Evolutionary conservation across 2,329 filamentous ascomycete species (phyloP).

Genomic region (Arthrobotrys pseudoclavata): DNA sequence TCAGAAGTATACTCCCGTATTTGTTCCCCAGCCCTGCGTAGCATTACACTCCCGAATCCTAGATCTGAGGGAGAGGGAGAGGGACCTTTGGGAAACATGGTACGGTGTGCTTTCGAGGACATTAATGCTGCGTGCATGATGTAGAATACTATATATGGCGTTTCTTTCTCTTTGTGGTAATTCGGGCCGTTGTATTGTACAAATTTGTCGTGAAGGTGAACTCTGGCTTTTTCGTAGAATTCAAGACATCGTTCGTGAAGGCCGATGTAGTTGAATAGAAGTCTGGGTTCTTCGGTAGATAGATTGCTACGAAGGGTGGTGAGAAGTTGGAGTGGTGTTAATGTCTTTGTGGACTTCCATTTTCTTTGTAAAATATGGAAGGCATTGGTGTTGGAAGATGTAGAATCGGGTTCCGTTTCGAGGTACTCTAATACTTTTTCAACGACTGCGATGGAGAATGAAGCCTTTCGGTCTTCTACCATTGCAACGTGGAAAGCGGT

Average conservation of each 20-base stretch:
- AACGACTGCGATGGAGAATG: constrained; percentile 8
- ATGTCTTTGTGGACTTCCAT: constrained; percentile 6
- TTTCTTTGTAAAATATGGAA: constrained; percentile 9
- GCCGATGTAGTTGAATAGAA: constrained; percentile 31
- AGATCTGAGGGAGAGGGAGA: background rate
- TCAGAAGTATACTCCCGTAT: constrained; percentile 11
- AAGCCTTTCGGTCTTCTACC: background rate
- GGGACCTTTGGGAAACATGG: background rate
- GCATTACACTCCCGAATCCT: constrained; percentile 1
- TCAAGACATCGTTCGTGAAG: constrained; percentile 22
- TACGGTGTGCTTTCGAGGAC: background rate
- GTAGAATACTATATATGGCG: constrained; percentile 11
- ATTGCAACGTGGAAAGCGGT: constrained; percentile 3
- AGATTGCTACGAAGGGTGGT: constrained; percentile 4
- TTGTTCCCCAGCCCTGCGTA: background rate
- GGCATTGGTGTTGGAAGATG: background rate
- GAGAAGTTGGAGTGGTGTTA: constrained; percentile 24
- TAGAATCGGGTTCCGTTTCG: constrained; percentile 1
- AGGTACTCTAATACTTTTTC: constrained; percentile 23
- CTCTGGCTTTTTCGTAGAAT: constrained; percentile 5
- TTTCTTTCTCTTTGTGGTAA: constrained; percentile 1
- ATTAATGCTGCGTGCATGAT: constrained; percentile 20
- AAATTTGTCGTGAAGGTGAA: constrained; percentile 20
- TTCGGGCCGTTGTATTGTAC: constrained; percentile 18
- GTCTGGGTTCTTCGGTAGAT: constrained; percentile 11